These are phyloP conservation scores for Aspergillus fijiensis DNA, from an alignment of 2,329 filamentous ascomycete genomes.

Conservation along the genomic window DNA sequence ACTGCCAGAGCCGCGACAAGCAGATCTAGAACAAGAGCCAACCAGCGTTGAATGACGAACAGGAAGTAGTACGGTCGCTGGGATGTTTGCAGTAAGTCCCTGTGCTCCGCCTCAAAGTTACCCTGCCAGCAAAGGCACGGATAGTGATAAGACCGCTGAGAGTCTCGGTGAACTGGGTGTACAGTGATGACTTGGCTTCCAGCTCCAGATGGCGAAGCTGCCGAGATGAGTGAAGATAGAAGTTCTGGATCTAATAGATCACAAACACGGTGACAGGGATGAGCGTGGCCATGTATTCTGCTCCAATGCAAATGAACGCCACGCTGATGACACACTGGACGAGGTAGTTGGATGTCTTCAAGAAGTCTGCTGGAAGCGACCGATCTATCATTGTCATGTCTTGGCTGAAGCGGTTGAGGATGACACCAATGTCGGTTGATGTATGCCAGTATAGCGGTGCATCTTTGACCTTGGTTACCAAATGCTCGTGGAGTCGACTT, in stretches of 20 bases:
- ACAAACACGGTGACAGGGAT: background rate
- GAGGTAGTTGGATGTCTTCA: background rate
- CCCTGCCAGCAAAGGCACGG: background rate
- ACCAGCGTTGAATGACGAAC: background rate
- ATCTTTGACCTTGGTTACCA: slow-evolving; percentile 50
- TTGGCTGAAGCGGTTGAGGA: slow-evolving; percentile 1
- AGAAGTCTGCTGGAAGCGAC: background rate
- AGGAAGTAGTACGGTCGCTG: background rate
- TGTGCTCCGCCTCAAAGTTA: background rate
- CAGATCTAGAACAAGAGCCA: background rate
- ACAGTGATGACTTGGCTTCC: background rate
- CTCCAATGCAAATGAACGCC: background rate
- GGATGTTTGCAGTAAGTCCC: background rate
- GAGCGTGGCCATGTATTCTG: background rate
- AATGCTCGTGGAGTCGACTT: slow-evolving; percentile 20
- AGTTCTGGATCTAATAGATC: background rate
- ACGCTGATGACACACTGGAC: background rate
- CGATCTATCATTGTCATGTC: slow-evolving; percentile 6
- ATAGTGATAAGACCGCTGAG: background rate
- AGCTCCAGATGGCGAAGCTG: background rate
- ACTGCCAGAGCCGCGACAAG: background rate
- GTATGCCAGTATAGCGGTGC: slow-evolving; percentile 1
- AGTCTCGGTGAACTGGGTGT: background rate
- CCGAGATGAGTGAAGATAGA: background rate
- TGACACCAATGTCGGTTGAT: background rate